These are phyloP conservation scores for Wickerhamomyces strasburgensis DNA, from an alignment of 805 yeast species.

Conservation along the genomic window DNA sequence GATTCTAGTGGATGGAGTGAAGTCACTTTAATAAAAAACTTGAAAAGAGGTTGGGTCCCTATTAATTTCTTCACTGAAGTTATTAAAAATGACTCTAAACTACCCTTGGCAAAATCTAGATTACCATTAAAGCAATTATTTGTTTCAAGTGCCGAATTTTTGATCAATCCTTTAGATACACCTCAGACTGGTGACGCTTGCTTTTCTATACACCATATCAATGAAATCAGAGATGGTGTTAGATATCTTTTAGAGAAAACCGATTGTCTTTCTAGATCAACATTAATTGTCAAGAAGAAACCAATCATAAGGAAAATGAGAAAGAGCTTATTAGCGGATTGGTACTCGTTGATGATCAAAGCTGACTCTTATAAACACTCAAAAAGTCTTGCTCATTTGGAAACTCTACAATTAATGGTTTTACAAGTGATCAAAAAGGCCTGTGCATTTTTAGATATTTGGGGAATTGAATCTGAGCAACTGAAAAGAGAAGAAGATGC, in stretches of 20 bases:
- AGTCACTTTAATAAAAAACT: slow-evolving; percentile 60
- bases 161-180: slow-evolving; percentile 54
- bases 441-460: slow-evolving; percentile 57
- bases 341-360: slow-evolving; percentile 74
- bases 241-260: slow-evolving; percentile 58
- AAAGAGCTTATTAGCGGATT: slow-evolving; percentile 67
- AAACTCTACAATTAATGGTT: slow-evolving; percentile 56
- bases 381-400: slow-evolving; percentile 50
- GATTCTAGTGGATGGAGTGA: slow-evolving; percentile 89
- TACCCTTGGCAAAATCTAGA: slow-evolving; percentile 46
- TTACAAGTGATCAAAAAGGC: slow-evolving; percentile 66
- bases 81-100: slow-evolving; percentile 32
- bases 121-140: slow-evolving; percentile 50
- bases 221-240: slow-evolving; percentile 70
- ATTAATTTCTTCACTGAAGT: slow-evolving; percentile 64
- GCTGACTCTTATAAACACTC: slow-evolving; percentile 73
- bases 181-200: slow-evolving; percentile 31
- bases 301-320: slow-evolving; percentile 60
- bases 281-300: slow-evolving; percentile 58
- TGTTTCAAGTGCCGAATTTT: slow-evolving; percentile 60
- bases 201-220: slow-evolving; percentile 33
- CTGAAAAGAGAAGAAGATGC: slow-evolving; percentile 23
- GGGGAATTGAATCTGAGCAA: slow-evolving; percentile 60
- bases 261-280: slow-evolving; percentile 70
- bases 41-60: slow-evolving; percentile 80